phyloP scores from a whole-genome alignment of 2,329 filamentous ascomycete species.

The Chalaropsis ovoidea region DNA sequence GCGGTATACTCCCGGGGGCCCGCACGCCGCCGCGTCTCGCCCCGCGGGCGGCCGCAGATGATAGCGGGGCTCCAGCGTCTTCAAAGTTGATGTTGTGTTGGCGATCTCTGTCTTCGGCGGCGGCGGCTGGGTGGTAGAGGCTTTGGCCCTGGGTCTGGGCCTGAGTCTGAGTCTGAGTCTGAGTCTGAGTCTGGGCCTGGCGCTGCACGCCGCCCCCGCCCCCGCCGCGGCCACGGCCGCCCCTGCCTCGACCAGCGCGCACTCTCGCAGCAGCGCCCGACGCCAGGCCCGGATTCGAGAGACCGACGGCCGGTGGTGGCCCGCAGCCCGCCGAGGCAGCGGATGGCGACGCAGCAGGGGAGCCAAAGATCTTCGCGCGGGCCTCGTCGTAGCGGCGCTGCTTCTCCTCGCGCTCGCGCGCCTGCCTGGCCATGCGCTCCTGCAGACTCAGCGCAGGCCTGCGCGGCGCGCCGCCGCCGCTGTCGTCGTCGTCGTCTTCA shows the following conservation, averaged over 20 bases:
- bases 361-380: conserved; percentile 76
- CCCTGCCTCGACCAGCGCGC: conserved; percentile 35
- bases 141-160: conserved; percentile 26
- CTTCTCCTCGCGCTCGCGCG: conserved; percentile 76
- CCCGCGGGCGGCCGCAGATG: background rate
- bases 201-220: too few species aligned
- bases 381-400: conserved; percentile 83
- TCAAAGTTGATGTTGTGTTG: background rate
- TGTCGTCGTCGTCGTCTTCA: conserved; percentile 52
- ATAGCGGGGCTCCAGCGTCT: background rate
- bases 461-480: conserved; percentile 35
- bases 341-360: conserved; percentile 29
- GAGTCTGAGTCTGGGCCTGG: too few species aligned
- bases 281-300: background rate
- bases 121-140: background rate
- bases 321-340: conserved; percentile 24
- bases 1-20: background rate
- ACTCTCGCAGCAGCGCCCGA: background rate
- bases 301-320: background rate
- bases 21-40: background rate
- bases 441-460: conserved; percentile 53
- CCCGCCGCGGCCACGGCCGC: conserved; percentile 36
- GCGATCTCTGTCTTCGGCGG: background rate
- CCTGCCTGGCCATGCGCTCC: conserved; percentile 66
- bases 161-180: too few species aligned